Evolutionary conservation across 306 rosid species (phyloP), one percentile per base, ranked within the genome.

Genomic region (Ceratonia siliqua): DNA sequence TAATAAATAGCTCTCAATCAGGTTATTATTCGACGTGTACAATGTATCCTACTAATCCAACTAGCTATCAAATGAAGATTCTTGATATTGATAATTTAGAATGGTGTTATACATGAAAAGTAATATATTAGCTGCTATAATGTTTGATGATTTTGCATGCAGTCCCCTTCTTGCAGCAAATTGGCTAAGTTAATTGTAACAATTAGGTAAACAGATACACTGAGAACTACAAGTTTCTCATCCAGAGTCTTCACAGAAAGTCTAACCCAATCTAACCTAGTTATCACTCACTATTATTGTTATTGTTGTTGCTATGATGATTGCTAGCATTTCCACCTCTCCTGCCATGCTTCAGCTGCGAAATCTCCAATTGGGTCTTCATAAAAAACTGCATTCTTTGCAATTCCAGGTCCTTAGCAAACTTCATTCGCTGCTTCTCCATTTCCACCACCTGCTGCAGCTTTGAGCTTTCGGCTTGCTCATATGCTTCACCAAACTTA

Each of bases 341-440:
- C 36, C 81, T 81, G 5, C 93, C 99, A 45, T 74, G 90, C 77
- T 87, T 92, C 39, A 92, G 85, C 85, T 92, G 97, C 9, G 99
- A 92, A 75, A 95, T 87, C 85, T 95, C 98, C 82, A 92, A 14
- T 81, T 95, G 99, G 0, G 97, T 92, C 82, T 92, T 89, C 96
- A 95, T 89, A 72, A 95, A 95, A 68, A 92, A 95, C 74, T 92
- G 96, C 97, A 92, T 92, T 71, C 99, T 90, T 82, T 95, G 99
- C 91, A 95, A 24, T 76, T 95, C 99, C 82, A 92, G 71, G 54
- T 95, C 99, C 86, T 87, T 92, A 0, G 94, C 82, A 52, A 74
- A 43, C 77, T 95, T 90, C 99, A 95, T 95, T 74, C 99, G 83
- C 88, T 95, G 99, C 87, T 92, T 95, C 88, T 95, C 99, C 98